Evolutionary conservation across 2,329 filamentous ascomycete species (phyloP).

Genomic region (Escovopsis weberi): DNA sequence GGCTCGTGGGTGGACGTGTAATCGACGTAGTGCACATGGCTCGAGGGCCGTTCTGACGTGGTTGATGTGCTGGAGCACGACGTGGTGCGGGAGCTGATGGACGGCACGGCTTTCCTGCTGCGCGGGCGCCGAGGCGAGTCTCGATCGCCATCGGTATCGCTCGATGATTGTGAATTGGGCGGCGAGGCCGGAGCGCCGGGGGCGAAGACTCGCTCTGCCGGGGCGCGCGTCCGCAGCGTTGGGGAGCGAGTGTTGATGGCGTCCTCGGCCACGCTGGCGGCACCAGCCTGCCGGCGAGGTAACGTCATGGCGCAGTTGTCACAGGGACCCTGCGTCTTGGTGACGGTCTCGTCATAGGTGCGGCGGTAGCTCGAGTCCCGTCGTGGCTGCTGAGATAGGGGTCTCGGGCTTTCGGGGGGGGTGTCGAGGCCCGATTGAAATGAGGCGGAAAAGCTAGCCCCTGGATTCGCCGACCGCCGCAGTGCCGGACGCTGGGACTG

Average conservation of each 20-base stretch:
- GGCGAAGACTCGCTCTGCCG: constrained; percentile 44
- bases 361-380: constrained; percentile 45
- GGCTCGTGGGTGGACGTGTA: constrained; percentile 57
- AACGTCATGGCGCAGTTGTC: constrained; percentile 56
- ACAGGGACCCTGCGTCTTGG: constrained; percentile 47
- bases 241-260: constrained; percentile 32
- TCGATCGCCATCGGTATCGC: constrained; percentile 37
- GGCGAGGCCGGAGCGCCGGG: constrained; percentile 32
- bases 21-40: constrained; percentile 50
- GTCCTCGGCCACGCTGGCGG: constrained; percentile 12
- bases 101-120: constrained; percentile 28
- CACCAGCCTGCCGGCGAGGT: constrained; percentile 25
- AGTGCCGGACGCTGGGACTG: constrained; percentile 28
- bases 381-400: constrained; percentile 24
- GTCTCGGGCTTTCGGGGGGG: constrained; percentile 41
- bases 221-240: constrained; percentile 44
- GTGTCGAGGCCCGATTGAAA: constrained; percentile 36
- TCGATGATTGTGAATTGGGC: constrained; percentile 36
- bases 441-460: constrained; percentile 15
- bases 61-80: constrained; percentile 41
- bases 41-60: constrained; percentile 26
- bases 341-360: constrained; percentile 52
- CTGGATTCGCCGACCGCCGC: constrained; percentile 23
- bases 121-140: constrained; percentile 24
- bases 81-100: constrained; percentile 27